Evolutionary conservation across 1,139 yeast species (phyloP).

Genomic region (Hanseniaspora uvarum): DNA sequence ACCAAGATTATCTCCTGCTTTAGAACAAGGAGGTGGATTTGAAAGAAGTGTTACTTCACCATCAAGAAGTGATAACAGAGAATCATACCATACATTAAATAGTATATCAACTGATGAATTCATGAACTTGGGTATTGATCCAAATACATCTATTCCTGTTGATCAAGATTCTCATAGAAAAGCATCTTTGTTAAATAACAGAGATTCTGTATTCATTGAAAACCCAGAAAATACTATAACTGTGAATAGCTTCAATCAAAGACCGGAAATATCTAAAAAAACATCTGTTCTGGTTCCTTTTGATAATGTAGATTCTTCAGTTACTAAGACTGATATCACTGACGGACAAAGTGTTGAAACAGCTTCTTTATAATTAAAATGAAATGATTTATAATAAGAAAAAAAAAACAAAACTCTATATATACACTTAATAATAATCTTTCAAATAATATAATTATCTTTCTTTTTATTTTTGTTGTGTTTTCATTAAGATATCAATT

Average conservation of each 20-base stretch:
- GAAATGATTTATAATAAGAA: too few relatives aligned
- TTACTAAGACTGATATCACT: constrained; percentile 8
- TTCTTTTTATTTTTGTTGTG: too few relatives aligned
- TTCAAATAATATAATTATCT: background rate
- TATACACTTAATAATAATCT: background rate
- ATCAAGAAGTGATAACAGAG: constrained; percentile 14
- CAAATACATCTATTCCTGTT: constrained; percentile 3
- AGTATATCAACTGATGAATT: constrained; percentile 18
- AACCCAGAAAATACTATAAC: constrained; percentile 10
- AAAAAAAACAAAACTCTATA: too few relatives aligned
- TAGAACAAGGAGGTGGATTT: background rate
- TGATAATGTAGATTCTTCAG: constrained; percentile 16
- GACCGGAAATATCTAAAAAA: constrained; percentile 14
- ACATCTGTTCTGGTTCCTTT: constrained; percentile 10
- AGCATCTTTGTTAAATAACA: constrained; percentile 13
- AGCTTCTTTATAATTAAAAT: constrained; percentile 12
- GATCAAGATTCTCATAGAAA: constrained; percentile 15
- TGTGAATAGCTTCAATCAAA: background rate
- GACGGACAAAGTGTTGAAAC: constrained; percentile 16
- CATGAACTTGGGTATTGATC: constrained; percentile 10
- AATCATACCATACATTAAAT: constrained; percentile 16
- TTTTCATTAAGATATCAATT: background rate
- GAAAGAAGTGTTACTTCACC: background rate
- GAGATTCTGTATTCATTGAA: constrained; percentile 15
- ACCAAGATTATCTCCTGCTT: background rate